phyloP scores from a whole-genome alignment of 768 basidiomycete species.

The Termitomyces titanicus region DNA sequence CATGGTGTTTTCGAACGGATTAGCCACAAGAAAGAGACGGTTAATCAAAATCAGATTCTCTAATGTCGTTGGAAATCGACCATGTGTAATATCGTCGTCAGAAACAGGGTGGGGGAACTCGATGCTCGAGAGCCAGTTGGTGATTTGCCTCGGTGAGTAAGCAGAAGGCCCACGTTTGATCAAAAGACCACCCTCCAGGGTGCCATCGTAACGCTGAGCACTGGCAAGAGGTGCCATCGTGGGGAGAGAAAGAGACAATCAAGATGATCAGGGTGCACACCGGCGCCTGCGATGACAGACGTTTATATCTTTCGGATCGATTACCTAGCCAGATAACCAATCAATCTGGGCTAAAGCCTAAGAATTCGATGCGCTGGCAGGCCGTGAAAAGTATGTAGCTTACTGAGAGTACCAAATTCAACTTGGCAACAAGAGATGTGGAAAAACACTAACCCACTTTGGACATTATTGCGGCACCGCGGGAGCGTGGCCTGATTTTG shows the following conservation, averaged over 20 bases:
- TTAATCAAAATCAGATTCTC: conserved; percentile 10
- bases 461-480: too few species aligned
- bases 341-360: too few species aligned
- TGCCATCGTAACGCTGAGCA: background rate
- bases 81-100: conserved; percentile 7
- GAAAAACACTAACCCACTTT: too few species aligned
- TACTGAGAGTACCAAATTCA: too few species aligned
- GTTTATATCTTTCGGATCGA: too few species aligned
- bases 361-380: too few species aligned
- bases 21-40: conserved; percentile 11
- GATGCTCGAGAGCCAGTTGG: conserved; percentile 7
- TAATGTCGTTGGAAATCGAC: conserved; percentile 11
- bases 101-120: conserved; percentile 5
- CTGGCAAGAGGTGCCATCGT: background rate
- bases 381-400: too few species aligned
- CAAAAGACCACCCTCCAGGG: background rate
- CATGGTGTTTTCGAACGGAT: conserved; percentile 13
- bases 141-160: conserved; percentile 2
- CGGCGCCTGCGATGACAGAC: too few species aligned
- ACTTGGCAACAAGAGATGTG: too few species aligned
- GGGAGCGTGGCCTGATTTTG: too few species aligned
- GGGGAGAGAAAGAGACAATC: background rate
- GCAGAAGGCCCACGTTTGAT: conserved; percentile 1
- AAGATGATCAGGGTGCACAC: too few species aligned
- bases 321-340: too few species aligned